Evolutionary conservation across 192 early-diverging fungal genomes (phyloP), one percentile per base, ranked within the genome.

Genomic region (Oehlia diaphana): DNA sequence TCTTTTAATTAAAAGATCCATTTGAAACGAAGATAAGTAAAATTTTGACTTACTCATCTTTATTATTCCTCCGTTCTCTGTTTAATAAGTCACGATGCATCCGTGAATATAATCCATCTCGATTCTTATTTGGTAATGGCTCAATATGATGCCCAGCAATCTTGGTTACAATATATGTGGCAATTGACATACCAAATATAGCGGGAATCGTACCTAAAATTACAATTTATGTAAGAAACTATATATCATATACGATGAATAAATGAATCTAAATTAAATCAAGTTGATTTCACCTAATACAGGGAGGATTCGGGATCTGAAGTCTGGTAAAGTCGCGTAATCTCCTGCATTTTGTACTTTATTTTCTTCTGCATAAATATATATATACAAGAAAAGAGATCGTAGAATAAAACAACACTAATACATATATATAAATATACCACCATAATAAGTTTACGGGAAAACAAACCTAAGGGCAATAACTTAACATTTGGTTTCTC

Each of bases 401-500:
- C 10, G 58, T 79, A 19, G 5, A 58, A 4, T 53, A 58, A 3
- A 21, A 39, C 28, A 5, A 66, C 9, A 33, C 19, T 13, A 10
- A n/a, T 64, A n/a, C 21, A 26, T 2, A 65, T 65, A 8, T 12
- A 4, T 65, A 8, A 4, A 4, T 37, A 37, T 37, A 37, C 35
- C 3, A 66, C 19, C 14, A n/a, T n/a, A 42, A 70, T n/a, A 19
- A n/a, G 16, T n/a, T 39, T 8, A 39, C 14, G 35, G 21, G 21
- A 16, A 14, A 53, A 19, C 14, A 53, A 13, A 69, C 83, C 85
- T 76, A 99, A 80, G 26, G 97, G 95, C n/a, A 97, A 79, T 3
- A 99, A 86, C 82, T 94, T 94, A 42, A 98, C 93, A 66, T 90
- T 88, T 14, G 97, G 97, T 78, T 97, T 97, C 81, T 99, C 98